Percentiles rank a stretch among this genome's conserved stretches.
Conservation (phyloP, 2,329 filamentous ascomycete genomes). For the Parastagonospora nodorum region DNA sequence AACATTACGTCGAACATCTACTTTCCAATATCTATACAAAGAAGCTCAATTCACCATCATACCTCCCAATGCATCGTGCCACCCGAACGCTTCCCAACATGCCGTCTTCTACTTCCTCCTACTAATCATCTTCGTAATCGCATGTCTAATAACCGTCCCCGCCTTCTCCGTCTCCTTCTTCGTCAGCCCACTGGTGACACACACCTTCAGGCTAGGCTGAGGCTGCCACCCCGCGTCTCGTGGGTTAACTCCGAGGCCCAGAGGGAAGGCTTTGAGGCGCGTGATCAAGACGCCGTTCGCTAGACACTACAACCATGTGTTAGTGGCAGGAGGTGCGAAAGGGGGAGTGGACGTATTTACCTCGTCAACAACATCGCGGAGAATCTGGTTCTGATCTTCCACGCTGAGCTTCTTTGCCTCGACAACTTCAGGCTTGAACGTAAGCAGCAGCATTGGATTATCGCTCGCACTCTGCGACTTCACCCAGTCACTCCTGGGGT, state of each 20-base stretch:
- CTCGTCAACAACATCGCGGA: constrained; percentile 96
- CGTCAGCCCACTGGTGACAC: constrained; percentile 82
- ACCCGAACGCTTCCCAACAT: neutral
- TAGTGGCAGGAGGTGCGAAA: constrained; percentile 5
- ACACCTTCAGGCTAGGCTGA: constrained; percentile 87
- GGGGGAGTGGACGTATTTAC: too few relatives aligned
- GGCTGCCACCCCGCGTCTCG: constrained; percentile 71
- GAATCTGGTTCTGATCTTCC: constrained; percentile 79
- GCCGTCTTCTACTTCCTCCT: constrained; percentile 46
- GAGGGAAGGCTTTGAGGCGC: constrained; percentile 77
- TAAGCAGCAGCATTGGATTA: constrained; percentile 85
- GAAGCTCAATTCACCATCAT: neutral
- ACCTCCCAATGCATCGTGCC: neutral
- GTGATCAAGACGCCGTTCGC: constrained; percentile 90
- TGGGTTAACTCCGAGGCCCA: constrained; percentile 61
- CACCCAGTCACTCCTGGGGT: constrained; percentile 93
- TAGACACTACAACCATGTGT: constrained; percentile 63
- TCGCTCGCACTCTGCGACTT: constrained; percentile 78
- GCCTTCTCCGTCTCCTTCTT: constrained; percentile 98
- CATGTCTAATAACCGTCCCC: constrained; percentile 83
- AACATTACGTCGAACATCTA: neutral
- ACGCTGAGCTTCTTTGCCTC: constrained; percentile 68
- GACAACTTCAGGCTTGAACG: constrained; percentile 82
- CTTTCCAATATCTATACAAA: neutral
- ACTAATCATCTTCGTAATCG: constrained; percentile 88